Evolutionary conservation across 805 yeast genomes (phyloP).

Genomic region (Yarrowia porcina): DNA sequence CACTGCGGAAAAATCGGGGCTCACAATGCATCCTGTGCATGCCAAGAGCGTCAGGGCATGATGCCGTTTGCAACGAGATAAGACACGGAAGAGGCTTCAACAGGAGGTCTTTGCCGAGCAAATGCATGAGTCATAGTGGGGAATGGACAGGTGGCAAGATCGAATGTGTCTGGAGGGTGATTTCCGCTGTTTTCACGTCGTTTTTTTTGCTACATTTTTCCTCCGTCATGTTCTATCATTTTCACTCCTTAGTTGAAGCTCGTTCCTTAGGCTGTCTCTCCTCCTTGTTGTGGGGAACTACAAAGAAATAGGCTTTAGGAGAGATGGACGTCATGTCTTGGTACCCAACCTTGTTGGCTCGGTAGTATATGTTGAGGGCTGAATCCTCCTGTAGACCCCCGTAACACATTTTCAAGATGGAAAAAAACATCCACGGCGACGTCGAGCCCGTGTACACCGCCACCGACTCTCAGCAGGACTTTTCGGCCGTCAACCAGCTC

Average conservation of each 20-base stretch:
- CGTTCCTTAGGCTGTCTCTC: no score
- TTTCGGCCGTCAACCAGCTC: not conserved
- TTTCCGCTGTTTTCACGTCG: no score
- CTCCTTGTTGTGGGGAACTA: not conserved
- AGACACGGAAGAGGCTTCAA: not conserved
- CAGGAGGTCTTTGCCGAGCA: not conserved
- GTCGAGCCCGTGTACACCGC: slow-evolving; percentile 11
- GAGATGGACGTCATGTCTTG: slow-evolving; percentile 10
- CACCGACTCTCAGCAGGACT: not conserved
- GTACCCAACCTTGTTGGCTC: not conserved
- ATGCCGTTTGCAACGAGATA: slow-evolving; percentile 12
- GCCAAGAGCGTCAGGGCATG: slow-evolving; percentile 13
- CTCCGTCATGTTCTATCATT: no score
- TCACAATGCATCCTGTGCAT: not conserved
- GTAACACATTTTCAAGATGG: not conserved
- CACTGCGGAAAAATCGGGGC: not conserved
- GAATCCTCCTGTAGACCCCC: not conserved
- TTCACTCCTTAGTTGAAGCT: no score
- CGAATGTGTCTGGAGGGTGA: no score
- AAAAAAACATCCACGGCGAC: not conserved
- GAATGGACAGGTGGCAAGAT: no score
- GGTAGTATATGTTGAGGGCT: not conserved
- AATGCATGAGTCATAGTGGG: not conserved
- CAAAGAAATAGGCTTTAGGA: not conserved
- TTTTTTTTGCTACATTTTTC: no score